phyloP scores from a whole-genome alignment of 257 asterid species.

The Thymus quinquecostatus region DNA sequence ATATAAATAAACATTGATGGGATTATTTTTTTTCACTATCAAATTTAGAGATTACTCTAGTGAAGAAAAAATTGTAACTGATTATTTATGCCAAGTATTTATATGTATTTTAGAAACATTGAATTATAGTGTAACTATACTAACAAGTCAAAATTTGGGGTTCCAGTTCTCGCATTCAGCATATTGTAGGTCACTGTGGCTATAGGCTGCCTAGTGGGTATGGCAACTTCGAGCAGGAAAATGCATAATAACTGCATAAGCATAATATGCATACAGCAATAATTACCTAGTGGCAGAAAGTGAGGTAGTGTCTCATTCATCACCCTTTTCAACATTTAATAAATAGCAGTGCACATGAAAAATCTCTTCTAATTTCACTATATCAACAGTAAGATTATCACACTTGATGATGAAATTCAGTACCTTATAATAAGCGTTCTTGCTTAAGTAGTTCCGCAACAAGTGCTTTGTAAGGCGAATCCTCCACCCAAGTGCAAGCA shows the following conservation, averaged over 20 bases:
- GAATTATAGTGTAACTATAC: neutral
- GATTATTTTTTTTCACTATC: neutral
- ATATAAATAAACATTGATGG: neutral
- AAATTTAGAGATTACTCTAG: neutral
- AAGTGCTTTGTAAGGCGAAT: constrained; percentile 93
- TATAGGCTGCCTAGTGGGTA: constrained; percentile 8
- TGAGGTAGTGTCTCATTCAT: neutral
- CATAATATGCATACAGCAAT: constrained; percentile 5
- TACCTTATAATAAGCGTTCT: constrained; percentile 95
- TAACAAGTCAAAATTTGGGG: neutral
- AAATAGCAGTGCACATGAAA: neutral
- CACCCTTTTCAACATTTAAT: constrained; percentile 23
- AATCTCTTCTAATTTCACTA: neutral
- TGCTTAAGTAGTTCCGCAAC: constrained; percentile 76
- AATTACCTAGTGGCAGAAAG: constrained; percentile 17
- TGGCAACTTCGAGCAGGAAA: constrained; percentile 23
- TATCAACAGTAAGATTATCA: neutral
- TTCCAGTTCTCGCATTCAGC: neutral
- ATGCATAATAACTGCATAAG: constrained; percentile 20
- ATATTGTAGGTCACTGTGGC: neutral
- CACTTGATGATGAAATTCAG: constrained; percentile 24
- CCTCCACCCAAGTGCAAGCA: constrained; percentile 99
- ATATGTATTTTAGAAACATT: neutral
- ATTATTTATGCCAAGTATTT: neutral
- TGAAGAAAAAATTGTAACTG: neutral